Evolutionary conservation across 352 stramenopile genomes (phyloP).

Genomic region (Phytophthora pisi): DNA sequence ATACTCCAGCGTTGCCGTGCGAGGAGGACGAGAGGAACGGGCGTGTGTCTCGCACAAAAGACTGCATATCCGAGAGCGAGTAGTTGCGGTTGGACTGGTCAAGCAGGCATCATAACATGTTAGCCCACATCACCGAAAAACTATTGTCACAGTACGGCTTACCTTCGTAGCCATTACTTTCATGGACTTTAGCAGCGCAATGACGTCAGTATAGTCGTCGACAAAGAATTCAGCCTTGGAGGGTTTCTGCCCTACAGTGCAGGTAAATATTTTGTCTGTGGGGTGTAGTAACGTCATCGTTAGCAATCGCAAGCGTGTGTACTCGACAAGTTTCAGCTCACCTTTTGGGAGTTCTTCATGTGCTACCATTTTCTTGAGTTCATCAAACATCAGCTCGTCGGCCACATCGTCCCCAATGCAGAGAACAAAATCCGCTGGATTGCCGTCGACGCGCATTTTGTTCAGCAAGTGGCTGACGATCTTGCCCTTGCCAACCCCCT

Average conservation of each 20-base stretch:
- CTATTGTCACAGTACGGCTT: background rate
- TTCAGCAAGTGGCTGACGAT: conserved; percentile 94
- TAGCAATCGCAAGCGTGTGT: background rate
- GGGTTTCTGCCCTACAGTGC: conserved; percentile 98
- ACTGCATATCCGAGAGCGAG: conserved; percentile 86
- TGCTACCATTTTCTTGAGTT: conserved; percentile 59
- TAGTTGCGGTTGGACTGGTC: conserved; percentile 81
- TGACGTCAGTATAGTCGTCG: conserved; percentile 95
- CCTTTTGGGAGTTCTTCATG: conserved; percentile 51
- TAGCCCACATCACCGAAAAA: background rate
- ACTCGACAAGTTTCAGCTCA: conserved; percentile 7
- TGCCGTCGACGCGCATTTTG: conserved; percentile 63
- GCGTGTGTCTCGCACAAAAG: conserved; percentile 62
- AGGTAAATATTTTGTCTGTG: conserved; percentile 92
- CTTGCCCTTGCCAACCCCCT: conserved; percentile 97
- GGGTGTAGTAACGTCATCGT: conserved; percentile 14
- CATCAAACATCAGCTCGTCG: conserved; percentile 98
- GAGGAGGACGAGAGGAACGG: conserved; percentile 61
- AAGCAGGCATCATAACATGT: conserved; percentile 9
- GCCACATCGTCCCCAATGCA: conserved; percentile 98
- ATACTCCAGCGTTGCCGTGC: conserved; percentile 35
- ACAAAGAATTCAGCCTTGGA: conserved; percentile 97
- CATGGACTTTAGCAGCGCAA: conserved; percentile 89
- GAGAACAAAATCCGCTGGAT: conserved; percentile 95
- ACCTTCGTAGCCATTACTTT: conserved; percentile 83